These are phyloP conservation scores for Ophiostoma perfectum DNA, from an alignment of 2,329 filamentous ascomycete genomes.

Conservation along the genomic window DNA sequence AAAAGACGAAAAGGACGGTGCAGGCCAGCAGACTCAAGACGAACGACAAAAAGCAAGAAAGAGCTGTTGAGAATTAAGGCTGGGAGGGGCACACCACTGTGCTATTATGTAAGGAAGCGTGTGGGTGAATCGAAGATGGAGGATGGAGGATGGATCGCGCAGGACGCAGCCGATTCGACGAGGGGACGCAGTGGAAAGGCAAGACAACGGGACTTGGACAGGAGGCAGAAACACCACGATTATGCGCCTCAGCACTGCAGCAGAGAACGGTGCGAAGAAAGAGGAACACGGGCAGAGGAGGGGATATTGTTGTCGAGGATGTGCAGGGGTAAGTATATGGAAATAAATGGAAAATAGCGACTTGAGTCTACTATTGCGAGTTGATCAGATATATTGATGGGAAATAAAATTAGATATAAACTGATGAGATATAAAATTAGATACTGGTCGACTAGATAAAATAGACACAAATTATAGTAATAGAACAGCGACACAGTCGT, in stretches of 20 bases:
- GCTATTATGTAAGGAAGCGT: not conserved
- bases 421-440: too few species aligned
- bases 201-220: not conserved
- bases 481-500: not conserved
- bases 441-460: too few species aligned
- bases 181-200: not conserved
- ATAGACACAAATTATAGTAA: too few species aligned
- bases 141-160: not conserved
- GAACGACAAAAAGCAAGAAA: too few species aligned
- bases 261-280: not conserved
- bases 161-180: not conserved
- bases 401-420: not conserved
- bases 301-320: not conserved
- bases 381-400: too few species aligned
- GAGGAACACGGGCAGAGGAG: not conserved
- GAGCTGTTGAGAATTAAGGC: not conserved
- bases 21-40: too few species aligned
- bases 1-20: too few species aligned
- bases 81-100: not conserved
- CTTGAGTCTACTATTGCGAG: not conserved
- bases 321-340: not conserved
- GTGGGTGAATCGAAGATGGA: not conserved
- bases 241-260: not conserved
- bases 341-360: not conserved
- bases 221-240: not conserved